phyloP scores from a whole-genome alignment of 768 basidiomycete species.

The Cyclocybe cylindracea region DNA sequence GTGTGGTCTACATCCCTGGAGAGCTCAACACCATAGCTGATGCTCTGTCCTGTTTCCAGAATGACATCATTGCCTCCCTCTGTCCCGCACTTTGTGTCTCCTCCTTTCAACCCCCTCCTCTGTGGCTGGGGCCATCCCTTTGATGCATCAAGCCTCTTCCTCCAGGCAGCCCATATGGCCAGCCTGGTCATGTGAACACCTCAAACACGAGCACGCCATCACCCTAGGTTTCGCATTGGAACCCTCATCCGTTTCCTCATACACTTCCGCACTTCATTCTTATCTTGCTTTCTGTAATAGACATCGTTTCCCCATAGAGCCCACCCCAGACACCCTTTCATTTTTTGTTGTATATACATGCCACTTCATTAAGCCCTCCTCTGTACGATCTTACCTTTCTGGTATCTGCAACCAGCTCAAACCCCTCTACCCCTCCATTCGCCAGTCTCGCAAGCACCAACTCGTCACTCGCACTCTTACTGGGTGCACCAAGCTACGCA shows the following conservation, averaged over 20 bases:
- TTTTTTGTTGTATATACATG: too few species aligned
- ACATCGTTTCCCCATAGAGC: constrained; percentile 16
- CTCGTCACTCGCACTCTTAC: too few species aligned
- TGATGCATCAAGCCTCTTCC: background rate
- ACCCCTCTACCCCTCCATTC: too few species aligned
- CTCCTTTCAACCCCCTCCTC: background rate
- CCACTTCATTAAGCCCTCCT: too few species aligned
- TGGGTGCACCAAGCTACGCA: too few species aligned
- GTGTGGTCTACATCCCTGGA: background rate
- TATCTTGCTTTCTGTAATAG: constrained; percentile 15
- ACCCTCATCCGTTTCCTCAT: constrained; percentile 8
- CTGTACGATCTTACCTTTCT: too few species aligned
- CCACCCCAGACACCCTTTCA: too few species aligned
- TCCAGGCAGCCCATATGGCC: constrained; percentile 28
- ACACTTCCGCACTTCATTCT: constrained; percentile 26
- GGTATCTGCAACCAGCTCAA: too few species aligned
- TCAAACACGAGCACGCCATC: constrained; percentile 27
- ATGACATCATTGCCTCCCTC: background rate
- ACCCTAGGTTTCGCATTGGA: constrained; percentile 21
- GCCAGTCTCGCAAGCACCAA: too few species aligned
- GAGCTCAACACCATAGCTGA: background rate
- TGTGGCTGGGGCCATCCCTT: background rate
- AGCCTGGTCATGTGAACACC: constrained; percentile 32
- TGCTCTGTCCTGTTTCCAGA: background rate
- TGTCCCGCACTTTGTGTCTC: background rate